phyloP scores from a whole-genome alignment of 2,329 filamentous ascomycete genomes.

The Fusarium succisae region DNA sequence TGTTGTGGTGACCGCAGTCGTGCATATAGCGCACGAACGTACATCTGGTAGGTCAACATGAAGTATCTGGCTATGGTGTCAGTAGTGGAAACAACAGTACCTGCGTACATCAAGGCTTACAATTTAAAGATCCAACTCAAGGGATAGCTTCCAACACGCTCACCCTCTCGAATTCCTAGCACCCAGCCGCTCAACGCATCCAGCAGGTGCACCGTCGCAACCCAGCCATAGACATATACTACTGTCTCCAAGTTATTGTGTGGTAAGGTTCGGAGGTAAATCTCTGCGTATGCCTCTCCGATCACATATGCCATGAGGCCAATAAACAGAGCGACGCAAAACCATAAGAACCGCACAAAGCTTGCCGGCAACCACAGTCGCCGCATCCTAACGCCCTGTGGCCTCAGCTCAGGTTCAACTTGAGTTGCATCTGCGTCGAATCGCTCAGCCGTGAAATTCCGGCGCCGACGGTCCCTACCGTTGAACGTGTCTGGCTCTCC shows the following conservation, averaged over 20 bases:
- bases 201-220: slow-evolving; percentile 71
- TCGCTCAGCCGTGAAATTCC: slow-evolving; percentile 47
- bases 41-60: slow-evolving; percentile 76
- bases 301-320: slow-evolving; percentile 73
- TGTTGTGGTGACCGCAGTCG: slow-evolving; percentile 71
- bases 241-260: slow-evolving; percentile 74
- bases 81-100: slow-evolving; percentile 2
- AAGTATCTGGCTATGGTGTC: slow-evolving; percentile 59
- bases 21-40: slow-evolving; percentile 74
- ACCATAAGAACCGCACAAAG: slow-evolving; percentile 76
- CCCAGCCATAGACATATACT: slow-evolving; percentile 76
- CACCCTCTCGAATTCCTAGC: slow-evolving; percentile 70
- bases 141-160: slow-evolving; percentile 75
- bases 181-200: slow-evolving; percentile 74
- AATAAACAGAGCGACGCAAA: slow-evolving; percentile 70
- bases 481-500: slow-evolving; percentile 62
- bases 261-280: slow-evolving; percentile 72
- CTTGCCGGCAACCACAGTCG: slow-evolving; percentile 70
- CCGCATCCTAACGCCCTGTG: slow-evolving; percentile 53
- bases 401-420: slow-evolving; percentile 37
- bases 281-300: slow-evolving; percentile 75
- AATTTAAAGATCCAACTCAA: slow-evolving; percentile 77
- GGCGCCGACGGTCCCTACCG: slow-evolving; percentile 54
- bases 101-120: slow-evolving; percentile 51
- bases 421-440: slow-evolving; percentile 52